phyloP scores from a whole-genome alignment of 2,329 filamentous ascomycete species.

The Penicillium sumatraense region DNA sequence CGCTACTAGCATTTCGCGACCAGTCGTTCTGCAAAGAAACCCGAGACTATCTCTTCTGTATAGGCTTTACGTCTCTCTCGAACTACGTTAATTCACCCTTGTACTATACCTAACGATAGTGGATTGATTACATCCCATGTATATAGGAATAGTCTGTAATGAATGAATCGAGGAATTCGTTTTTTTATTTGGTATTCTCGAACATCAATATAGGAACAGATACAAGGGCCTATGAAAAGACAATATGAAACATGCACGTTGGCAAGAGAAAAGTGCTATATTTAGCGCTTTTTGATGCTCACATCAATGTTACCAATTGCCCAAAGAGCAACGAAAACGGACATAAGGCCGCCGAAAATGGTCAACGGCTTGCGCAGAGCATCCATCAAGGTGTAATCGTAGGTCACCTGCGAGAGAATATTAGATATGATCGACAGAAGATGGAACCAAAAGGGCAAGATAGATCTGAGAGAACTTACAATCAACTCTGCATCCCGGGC shows the following conservation, averaged over 20 bases:
- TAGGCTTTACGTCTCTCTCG: not conserved
- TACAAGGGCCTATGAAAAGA: slow-evolving; percentile 10
- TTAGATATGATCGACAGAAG: not conserved
- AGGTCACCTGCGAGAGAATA: slow-evolving; percentile 62
- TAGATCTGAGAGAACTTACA: slow-evolving; percentile 47
- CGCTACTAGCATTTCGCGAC: not conserved
- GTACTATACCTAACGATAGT: too few relatives aligned
- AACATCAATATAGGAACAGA: slow-evolving; percentile 19
- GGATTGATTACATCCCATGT: too few relatives aligned
- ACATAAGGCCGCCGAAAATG: slow-evolving; percentile 73
- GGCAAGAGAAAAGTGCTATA: slow-evolving; percentile 3
- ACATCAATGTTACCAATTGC: slow-evolving; percentile 77
- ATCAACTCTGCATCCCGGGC: slow-evolving; percentile 81
- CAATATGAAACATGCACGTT: slow-evolving; percentile 21
- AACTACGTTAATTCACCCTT: too few relatives aligned
- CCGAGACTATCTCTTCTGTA: not conserved
- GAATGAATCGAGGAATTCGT: too few relatives aligned
- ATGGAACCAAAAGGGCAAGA: too few relatives aligned
- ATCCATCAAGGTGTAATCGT: slow-evolving; percentile 77
- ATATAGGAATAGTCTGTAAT: too few relatives aligned
- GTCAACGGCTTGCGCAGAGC: slow-evolving; percentile 84
- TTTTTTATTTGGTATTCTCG: slow-evolving; percentile 8
- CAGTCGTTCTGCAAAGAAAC: not conserved
- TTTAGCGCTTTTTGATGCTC: slow-evolving; percentile 70
- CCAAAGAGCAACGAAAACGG: slow-evolving; percentile 77